Evolutionary conservation across 2,329 filamentous ascomycete genomes (phyloP).

Genomic region (Alternaria incomplexa): DNA sequence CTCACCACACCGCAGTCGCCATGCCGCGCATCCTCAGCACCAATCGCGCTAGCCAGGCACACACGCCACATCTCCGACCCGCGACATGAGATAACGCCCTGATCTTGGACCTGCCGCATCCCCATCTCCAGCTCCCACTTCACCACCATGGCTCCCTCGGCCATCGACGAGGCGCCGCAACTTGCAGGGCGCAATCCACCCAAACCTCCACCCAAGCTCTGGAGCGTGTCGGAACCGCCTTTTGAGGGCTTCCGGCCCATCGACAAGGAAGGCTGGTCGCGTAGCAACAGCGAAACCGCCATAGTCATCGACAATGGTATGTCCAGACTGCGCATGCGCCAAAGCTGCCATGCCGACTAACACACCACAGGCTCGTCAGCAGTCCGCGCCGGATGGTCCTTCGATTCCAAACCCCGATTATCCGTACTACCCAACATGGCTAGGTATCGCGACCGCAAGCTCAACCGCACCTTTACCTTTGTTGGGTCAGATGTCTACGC

Average conservation of each 20-base stretch:
- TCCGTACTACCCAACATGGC: slow-evolving; percentile 88
- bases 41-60: slow-evolving; percentile 21
- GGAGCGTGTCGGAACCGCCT: slow-evolving; percentile 63
- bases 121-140: slow-evolving; percentile 6
- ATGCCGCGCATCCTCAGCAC: slow-evolving; percentile 22
- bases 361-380: slow-evolving; percentile 74
- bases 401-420: slow-evolving; percentile 81
- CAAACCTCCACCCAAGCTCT: slow-evolving; percentile 61
- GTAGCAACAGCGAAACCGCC: slow-evolving; percentile 68
- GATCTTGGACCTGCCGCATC: slow-evolving; percentile 7
- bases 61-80: slow-evolving; percentile 16
- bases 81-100: slow-evolving; percentile 36
- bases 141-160: slow-evolving; percentile 45
- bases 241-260: slow-evolving; percentile 65
- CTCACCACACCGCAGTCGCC: slow-evolving; percentile 22
- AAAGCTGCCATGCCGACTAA: slow-evolving; percentile 18
- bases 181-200: slow-evolving; percentile 56
- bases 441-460: slow-evolving; percentile 92
- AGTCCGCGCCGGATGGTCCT: slow-evolving; percentile 94
- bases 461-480: slow-evolving; percentile 90
- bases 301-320: slow-evolving; percentile 98
- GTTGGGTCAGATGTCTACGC: slow-evolving; percentile 92
- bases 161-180: slow-evolving; percentile 47
- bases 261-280: slow-evolving; percentile 72
- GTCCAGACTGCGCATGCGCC: background rate